Conservation (phyloP, 2,329 filamentous ascomycete genomes). For the Claviceps sp. region DNA sequence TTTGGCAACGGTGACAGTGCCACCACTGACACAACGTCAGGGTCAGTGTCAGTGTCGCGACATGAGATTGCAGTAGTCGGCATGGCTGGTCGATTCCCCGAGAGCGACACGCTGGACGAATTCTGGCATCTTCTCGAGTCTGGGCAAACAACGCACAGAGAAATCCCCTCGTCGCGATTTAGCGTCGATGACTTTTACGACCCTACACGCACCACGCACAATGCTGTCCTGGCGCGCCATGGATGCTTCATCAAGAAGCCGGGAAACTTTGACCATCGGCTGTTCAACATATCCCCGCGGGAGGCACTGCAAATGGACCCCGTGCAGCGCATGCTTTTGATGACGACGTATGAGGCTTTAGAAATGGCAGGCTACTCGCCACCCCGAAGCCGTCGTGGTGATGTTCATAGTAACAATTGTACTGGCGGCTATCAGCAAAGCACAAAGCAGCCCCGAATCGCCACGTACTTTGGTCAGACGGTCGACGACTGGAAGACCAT, state of each 20-base stretch:
- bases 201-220: background rate
- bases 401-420: background rate
- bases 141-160: background rate
- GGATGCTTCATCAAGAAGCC: slow-evolving; percentile 60
- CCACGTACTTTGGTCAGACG: slow-evolving; percentile 62
- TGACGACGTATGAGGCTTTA: slow-evolving; percentile 67
- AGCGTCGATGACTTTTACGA: background rate
- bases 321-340: slow-evolving; percentile 58
- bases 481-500: slow-evolving; percentile 68
- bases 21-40: background rate
- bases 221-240: slow-evolving; percentile 11
- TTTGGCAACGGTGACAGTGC: background rate
- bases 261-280: slow-evolving; percentile 59
- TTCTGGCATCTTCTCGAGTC: background rate
- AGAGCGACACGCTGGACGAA: background rate
- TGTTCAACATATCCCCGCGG: slow-evolving; percentile 74
- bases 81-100: background rate
- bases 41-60: background rate
- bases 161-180: background rate
- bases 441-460: slow-evolving; percentile 31
- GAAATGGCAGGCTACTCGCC: slow-evolving; percentile 41
- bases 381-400: too few species aligned
- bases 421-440: background rate
- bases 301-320: slow-evolving; percentile 67
- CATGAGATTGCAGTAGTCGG: background rate